phyloP scores from a whole-genome alignment of 1,284 basidiomycete species.

The Boletellus deceptivus region DNA sequence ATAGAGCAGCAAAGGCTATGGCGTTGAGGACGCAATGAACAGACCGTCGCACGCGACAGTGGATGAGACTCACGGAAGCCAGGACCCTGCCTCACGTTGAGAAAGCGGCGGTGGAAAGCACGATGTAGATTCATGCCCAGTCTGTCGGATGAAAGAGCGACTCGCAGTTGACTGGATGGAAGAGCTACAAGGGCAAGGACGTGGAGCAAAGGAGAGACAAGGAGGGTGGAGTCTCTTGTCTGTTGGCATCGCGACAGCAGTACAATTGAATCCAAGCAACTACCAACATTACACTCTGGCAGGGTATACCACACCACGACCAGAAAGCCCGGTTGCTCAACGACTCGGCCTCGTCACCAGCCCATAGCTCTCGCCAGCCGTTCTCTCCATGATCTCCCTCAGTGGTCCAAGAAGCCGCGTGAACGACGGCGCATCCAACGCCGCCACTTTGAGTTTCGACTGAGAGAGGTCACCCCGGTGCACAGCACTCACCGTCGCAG shows the following conservation, averaged over 20 bases:
- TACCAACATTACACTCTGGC: background rate
- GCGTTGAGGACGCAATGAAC: slow-evolving; percentile 1
- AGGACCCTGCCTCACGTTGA: slow-evolving; percentile 33
- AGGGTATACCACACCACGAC: too few species aligned
- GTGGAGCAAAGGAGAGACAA: background rate
- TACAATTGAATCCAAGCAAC: background rate
- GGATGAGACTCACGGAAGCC: slow-evolving; percentile 18
- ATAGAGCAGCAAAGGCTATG: slow-evolving; percentile 18
- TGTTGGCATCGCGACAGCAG: slow-evolving; percentile 35
- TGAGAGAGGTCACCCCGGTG: slow-evolving; percentile 47
- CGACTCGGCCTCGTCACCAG: slow-evolving; percentile 25
- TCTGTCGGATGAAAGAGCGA: slow-evolving; percentile 24
- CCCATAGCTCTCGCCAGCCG: slow-evolving; percentile 60
- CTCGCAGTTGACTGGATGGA: slow-evolving; percentile 3
- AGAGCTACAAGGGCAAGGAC: slow-evolving; percentile 13
- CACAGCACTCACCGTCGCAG: slow-evolving; percentile 89
- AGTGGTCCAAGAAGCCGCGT: slow-evolving; percentile 91
- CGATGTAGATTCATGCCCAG: slow-evolving; percentile 21
- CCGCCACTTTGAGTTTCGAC: slow-evolving; percentile 86
- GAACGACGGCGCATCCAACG: slow-evolving; percentile 91
- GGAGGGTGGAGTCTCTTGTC: background rate
- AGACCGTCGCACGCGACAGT: background rate
- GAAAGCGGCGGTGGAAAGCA: slow-evolving; percentile 20
- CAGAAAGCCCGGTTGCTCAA: slow-evolving; percentile 11
- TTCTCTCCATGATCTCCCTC: slow-evolving; percentile 84